Evolutionary conservation across 129 eudicot genomes (phyloP), one percentile per base, ranked within the genome.

Genomic region (Ambrosia trifida): DNA sequence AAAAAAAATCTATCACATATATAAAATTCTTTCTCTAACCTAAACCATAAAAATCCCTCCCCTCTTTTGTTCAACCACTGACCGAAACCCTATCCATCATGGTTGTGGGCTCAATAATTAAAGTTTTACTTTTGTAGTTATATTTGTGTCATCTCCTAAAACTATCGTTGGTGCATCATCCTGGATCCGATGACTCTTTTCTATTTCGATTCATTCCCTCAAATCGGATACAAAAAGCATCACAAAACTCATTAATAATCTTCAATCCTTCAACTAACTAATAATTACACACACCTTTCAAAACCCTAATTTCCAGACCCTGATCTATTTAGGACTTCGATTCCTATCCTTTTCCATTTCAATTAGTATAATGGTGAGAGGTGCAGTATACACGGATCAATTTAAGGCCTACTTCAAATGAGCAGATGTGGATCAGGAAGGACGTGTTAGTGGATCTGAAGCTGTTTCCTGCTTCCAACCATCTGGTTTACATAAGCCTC

Each of bases 341-440:
- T 53, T 70, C 30, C 51, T 7, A 16, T 44, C 33, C 30, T 28
- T 20, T 71, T 43, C 56, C 54, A 56, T 54, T 72, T 72, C 66
- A 17, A 45, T 71, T 58, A 57, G 67, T 24, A 56, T 71, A 45
- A 87, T 90, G 96, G 91, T 93, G 51, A 83, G 81, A 70, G 66
- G 72, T 36, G 57, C 53, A 24, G 78, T 76, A 38, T 81, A 69
- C 66, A 71, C 73, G 86, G 92, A 93, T 63, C 91, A 87, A 64
- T 93, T 93, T 67, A 96, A 93, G 72, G 77, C 74, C 59, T 93
- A 83, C 81, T 93, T 93, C 32, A 78, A 72, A 62, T 75, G 95
- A 76, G 98, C 98, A 5, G 98, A 93, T 89, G 68, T 89, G 83
- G 95, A 93, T 81, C 95, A 83, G 30, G 96, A 89, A 36, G 98